These are phyloP conservation scores for Aspergillus pseudoglaucus DNA, from an alignment of 2,329 filamentous ascomycete species.

Conservation along the genomic window DNA sequence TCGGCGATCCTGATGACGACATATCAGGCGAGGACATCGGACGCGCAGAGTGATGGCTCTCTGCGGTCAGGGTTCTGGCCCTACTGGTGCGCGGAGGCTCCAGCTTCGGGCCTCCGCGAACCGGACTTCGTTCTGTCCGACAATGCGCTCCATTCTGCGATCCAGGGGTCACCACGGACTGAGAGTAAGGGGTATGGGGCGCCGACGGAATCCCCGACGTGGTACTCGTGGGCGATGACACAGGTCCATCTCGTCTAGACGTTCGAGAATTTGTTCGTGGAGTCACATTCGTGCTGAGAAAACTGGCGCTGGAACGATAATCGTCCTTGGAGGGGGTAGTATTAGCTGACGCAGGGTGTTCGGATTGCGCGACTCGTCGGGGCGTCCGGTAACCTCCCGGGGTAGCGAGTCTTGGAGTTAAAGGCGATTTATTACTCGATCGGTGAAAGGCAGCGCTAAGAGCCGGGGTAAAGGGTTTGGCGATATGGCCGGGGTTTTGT, in stretches of 20 bases:
- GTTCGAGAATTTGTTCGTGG: constrained; percentile 70
- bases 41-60: constrained; percentile 26
- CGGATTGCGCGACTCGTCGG: constrained; percentile 28
- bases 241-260: constrained; percentile 62
- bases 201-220: constrained; percentile 18
- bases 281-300: constrained; percentile 64
- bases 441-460: constrained; percentile 58
- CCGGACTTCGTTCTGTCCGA: constrained; percentile 31
- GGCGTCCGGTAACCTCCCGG: constrained; percentile 24
- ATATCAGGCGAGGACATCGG: constrained; percentile 31
- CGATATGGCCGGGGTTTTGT: constrained; percentile 45
- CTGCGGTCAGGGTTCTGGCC: constrained; percentile 33
- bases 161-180: constrained; percentile 18
- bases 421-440: constrained; percentile 44
- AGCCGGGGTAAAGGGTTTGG: constrained; percentile 60
- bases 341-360: constrained; percentile 26
- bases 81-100: constrained; percentile 27
- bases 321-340: constrained; percentile 37
- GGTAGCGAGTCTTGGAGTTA: constrained; percentile 55
- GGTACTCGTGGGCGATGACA: constrained; percentile 58
- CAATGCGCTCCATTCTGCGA: constrained; percentile 12
- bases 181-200: constrained; percentile 24
- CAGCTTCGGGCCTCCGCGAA: constrained; percentile 21
- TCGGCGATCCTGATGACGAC: constrained; percentile 41
- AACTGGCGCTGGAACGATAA: constrained; percentile 34